Evolutionary conservation across 129 eudicot species (phyloP), one percentile per base, ranked within the genome.

Genomic region (Artemisia annua): DNA sequence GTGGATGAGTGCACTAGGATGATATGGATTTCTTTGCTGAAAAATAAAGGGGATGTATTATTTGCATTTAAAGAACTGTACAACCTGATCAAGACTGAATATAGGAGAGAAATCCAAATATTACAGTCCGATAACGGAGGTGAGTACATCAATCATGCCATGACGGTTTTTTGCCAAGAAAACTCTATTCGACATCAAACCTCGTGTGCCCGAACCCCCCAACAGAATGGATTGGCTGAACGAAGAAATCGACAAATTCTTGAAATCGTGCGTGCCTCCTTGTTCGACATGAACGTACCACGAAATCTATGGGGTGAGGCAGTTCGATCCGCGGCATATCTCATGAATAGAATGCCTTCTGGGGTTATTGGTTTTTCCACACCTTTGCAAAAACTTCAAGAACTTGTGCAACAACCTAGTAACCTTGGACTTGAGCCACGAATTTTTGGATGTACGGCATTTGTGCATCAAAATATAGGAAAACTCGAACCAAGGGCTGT

Each of bases 401-500:
- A 30, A 5, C 5, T 30, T 3, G 39, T 30, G 5, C 39, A 30
- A 30, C 28, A 61, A 20, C 70, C 71, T 24, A 2, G 3, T 16
- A 57, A 17, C 24, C 12, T 16, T 57, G 63, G 62, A 3, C 62
- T 56, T 56, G 24, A 56, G 18, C 82, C 72, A 13, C 70, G 56
- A 32, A 50, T 76, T 2, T 76, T 76, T 76, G 75, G 80, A 4
- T 76, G 75, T 76, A 73, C 48, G 11, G 80, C 73, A 12, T 76
- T 39, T 58, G 80, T 76, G 0, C 80, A 76, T 50, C 60, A 57
- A 32, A 50, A 55, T 35, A 14, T 66, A 3, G 30, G 30, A 11
- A 76, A 67, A 16, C 35, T 68, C 6, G 68, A 18, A 0, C 80
- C 60, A 7, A 61, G 75, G 9, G 69, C 81, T 8, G 20, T 78